Evolutionary conservation across 1,284 basidiomycete genomes (phyloP), one percentile per base, ranked within the genome.

Genomic region (Cryptococcus deneoformans): DNA sequence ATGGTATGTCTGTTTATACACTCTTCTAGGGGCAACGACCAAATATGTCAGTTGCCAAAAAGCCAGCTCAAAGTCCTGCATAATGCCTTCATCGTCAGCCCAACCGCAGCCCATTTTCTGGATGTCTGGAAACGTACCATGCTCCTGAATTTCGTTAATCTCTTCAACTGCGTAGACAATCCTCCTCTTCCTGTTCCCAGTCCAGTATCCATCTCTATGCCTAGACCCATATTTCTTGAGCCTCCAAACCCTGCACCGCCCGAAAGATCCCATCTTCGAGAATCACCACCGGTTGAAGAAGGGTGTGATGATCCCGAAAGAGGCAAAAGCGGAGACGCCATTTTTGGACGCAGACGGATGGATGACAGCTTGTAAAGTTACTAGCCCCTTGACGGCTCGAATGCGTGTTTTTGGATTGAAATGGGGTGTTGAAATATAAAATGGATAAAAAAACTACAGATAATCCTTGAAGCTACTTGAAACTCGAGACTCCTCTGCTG

Each of bases 11-110:
- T 75, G 76, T 51, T 77, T 71, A 58, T 79, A 94, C 87, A 96
- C 93, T 84, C 90, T 82, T 70, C 88, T 84, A 0, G 92, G 93
- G 3, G 91, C 86, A 54, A 96, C 83, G 70, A 91, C 93, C 8
- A 96, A 81, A 77, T 94, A 95, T 12, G 89, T 91, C 59, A 96
- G 77, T 73, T 95, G 91, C 90, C 92, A 95, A 47, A 89, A 88
- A 24, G 93, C 93, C 55, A 94, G 80, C 76, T 96, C 92, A 78
- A 96, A 95, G 77, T 96, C 92, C 92, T 95, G 74, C 36, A 11
- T 20, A 16, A 34, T 29, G 16, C 11, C 4, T 42, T 42, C 16
- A 42, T 14, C 6, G 34, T 12, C 40, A n/a, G 29, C 29, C 29
- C 29, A 51, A 34, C 10, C 45, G 10, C 4, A 16, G 44, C n/a